phyloP scores from a whole-genome alignment of 2,329 filamentous ascomycete species.

The Xylaria sp. region DNA sequence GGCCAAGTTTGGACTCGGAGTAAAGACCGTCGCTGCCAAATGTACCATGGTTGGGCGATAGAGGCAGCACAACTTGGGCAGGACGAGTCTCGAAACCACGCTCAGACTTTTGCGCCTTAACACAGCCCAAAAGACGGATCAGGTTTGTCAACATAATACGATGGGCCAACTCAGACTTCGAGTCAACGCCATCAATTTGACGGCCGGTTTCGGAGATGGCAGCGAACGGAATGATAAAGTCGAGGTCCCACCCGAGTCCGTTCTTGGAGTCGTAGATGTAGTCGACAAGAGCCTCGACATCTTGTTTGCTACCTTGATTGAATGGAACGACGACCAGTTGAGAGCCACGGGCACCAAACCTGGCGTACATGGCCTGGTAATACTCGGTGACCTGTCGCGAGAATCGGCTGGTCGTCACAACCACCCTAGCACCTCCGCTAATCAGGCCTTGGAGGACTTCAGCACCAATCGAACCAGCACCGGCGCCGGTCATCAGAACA shows the following conservation, averaged over 20 bases:
- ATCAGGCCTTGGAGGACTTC: conserved; percentile 95
- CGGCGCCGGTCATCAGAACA: conserved; percentile 96
- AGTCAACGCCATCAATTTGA: conserved; percentile 95
- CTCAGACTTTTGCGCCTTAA: conserved; percentile 88
- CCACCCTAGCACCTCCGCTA: conserved; percentile 93
- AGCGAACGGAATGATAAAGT: conserved; percentile 94
- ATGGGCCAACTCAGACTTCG: conserved; percentile 95
- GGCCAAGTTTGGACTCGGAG: conserved; percentile 94
- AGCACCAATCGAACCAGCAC: conserved; percentile 95
- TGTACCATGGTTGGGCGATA: conserved; percentile 97
- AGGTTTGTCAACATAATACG: conserved; percentile 99
- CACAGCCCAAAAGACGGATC: conserved; percentile 82
- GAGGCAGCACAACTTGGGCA: conserved; percentile 91
- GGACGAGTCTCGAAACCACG: conserved; percentile 92
- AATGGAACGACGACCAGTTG: conserved; percentile 98
- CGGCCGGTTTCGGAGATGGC: conserved; percentile 97
- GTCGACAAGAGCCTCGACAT: conserved; percentile 88
- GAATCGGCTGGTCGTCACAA: conserved; percentile 96
- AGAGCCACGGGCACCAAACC: conserved; percentile 89
- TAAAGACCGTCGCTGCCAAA: conserved; percentile 98
- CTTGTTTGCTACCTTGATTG: conserved; percentile 98
- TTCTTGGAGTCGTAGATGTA: conserved; percentile 98
- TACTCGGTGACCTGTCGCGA: conserved; percentile 98
- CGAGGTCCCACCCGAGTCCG: conserved; percentile 96
- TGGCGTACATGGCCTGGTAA: conserved; percentile 98